These are phyloP conservation scores for Alternaria conjuncta DNA, from an alignment of 2,329 filamentous ascomycete genomes.

Conservation along the genomic window DNA sequence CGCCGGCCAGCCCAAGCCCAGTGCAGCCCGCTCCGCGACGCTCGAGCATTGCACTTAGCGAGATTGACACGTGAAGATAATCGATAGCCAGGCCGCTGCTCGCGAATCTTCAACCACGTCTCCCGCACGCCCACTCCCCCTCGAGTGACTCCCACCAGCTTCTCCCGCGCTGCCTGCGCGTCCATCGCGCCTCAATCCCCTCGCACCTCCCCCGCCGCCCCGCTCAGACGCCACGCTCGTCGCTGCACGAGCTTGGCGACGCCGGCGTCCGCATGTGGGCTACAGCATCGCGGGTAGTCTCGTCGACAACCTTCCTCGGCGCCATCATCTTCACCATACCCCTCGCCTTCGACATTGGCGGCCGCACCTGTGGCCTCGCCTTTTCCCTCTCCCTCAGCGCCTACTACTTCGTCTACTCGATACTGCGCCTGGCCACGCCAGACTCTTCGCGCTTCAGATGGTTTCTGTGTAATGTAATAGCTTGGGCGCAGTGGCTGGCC, in stretches of 20 bases:
- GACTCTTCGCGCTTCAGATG: constrained; percentile 76
- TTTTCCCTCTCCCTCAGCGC: constrained; percentile 88
- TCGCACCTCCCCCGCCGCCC: constrained; percentile 21
- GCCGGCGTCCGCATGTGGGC: constrained; percentile 71
- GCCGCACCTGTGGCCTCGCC: constrained; percentile 88
- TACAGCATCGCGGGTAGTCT: constrained; percentile 73
- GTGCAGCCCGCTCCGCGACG: constrained; percentile 8
- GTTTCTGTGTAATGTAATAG: constrained; percentile 71
- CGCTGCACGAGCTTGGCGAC: constrained; percentile 56
- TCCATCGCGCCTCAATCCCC: constrained; percentile 29
- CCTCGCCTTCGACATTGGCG: constrained; percentile 96
- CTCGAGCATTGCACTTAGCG: constrained; percentile 7
- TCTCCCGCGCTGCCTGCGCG: constrained; percentile 40
- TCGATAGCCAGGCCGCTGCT: constrained; percentile 12
- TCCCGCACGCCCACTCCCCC: constrained; percentile 11
- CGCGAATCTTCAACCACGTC: constrained; percentile 21
- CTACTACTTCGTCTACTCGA: constrained; percentile 90
- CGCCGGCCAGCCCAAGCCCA: constrained; percentile 1
- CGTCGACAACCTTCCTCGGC: constrained; percentile 84
- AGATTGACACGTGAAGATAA: constrained; percentile 46
- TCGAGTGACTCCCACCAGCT: constrained; percentile 20
- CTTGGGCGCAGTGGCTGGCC: constrained; percentile 82
- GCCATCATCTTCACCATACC: constrained; percentile 95
- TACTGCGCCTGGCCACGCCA: constrained; percentile 81
- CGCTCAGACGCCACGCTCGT: constrained; percentile 48